Evolutionary conservation across 1,139 yeast species (phyloP), one percentile per base, ranked within the genome.

Genomic region (Pneumocystis canis): DNA sequence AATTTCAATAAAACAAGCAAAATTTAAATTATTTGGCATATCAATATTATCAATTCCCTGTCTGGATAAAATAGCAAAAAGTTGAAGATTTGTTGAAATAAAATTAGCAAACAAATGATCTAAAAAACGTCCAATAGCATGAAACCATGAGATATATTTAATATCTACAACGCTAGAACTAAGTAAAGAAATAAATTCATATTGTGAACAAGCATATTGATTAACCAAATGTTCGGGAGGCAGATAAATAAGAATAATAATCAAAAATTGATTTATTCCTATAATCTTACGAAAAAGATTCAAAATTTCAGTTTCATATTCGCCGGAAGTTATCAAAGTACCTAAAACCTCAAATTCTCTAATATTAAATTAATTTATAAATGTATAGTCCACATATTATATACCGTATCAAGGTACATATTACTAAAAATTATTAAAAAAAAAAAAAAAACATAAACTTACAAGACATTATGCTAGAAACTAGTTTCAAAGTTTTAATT

Each of bases 171-270:
- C 30, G 25, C 54, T 47, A 25, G 54, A 47, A 47, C 54, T 47
- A 47, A 47, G 54, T 47, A 47, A 47, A 47, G 54, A 47, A 47
- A 47, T 47, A 47, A 47, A 20, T 47, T 47, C 54, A 47, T 47
- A 47, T 25, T 47, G 54, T 5, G 54, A 47, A 14, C 54, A 47
- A 3, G 31, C 31, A 25, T 47, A 47, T 47, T 47, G 54, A 47
- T 11, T 47, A 47, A 47, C 30, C 16, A 47, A 14, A 25, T 47
- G 54, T 25, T 20, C 54, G 9, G 54, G 54, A 47, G 54, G 54
- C 31, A 47, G 11, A 47, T 47, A 47, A 47, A 47, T 20, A 47
- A 47, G 54, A 14, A 47, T 47, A 47, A 47, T 47, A 47, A 47
- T 47, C 16, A 47, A 14, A 47, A 47, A 47, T 47, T 47, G 54